Conservation (phyloP, 345 rosid species). For the Eucalyptus victrix region DNA sequence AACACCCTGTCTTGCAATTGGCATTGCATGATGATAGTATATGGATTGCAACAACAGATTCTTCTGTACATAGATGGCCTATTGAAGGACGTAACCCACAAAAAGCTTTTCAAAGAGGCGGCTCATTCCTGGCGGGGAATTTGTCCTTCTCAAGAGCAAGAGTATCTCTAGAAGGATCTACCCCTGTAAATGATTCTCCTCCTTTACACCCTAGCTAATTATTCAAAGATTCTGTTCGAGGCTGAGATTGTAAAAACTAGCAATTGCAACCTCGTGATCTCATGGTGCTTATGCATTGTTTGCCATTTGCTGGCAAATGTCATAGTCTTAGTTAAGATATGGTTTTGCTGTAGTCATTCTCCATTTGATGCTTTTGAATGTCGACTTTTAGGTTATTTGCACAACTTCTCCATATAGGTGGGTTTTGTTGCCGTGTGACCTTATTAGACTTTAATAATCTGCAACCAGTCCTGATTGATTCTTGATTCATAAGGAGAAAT, state of each 20-base stretch:
- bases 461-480: neutral
- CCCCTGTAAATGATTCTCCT: slow-evolving; percentile 50
- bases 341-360: neutral
- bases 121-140: slow-evolving; percentile 96
- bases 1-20: slow-evolving; percentile 77
- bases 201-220: neutral
- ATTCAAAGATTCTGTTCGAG: neutral
- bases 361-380: neutral
- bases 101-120: slow-evolving; percentile 74
- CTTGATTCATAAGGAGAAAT: neutral
- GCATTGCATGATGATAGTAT: slow-evolving; percentile 88
- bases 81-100: slow-evolving; percentile 86
- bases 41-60: slow-evolving; percentile 94
- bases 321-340: neutral
- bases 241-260: neutral
- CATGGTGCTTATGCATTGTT: neutral
- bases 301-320: neutral
- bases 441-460: neutral
- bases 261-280: neutral
- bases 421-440: neutral
- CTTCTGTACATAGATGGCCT: slow-evolving; percentile 88
- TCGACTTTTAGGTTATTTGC: neutral
- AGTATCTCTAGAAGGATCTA: slow-evolving; percentile 90
- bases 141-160: slow-evolving; percentile 94
- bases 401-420: neutral